Conservation (phyloP, 139 green algal species). For the Choricystis sp. region DNA sequence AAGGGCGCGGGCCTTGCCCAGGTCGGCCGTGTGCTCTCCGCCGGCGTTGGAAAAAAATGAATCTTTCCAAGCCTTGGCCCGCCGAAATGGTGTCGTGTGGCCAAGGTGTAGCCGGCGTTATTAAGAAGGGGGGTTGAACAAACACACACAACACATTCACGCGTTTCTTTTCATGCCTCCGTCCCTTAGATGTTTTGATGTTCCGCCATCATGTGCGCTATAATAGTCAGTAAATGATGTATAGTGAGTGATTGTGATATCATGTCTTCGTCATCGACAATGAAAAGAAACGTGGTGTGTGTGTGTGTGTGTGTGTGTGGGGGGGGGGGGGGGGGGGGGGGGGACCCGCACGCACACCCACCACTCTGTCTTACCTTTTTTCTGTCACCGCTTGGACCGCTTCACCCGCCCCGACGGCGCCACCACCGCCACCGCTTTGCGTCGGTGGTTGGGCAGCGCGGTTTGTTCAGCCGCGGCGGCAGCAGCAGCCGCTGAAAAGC, state of each 20-base stretch:
- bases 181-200: neutral
- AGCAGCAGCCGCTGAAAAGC: slow-evolving; percentile 11
- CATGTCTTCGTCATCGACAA: neutral
- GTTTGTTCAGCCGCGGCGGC: neutral
- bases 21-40: neutral
- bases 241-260: neutral
- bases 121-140: too few species aligned
- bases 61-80: neutral
- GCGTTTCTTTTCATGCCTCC: neutral
- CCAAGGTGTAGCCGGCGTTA: too few species aligned
- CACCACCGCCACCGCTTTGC: slow-evolving; percentile 2
- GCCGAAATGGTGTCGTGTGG: too few species aligned
- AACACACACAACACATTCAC: too few species aligned
- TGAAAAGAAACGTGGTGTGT: too few species aligned
- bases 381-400: slow-evolving; percentile 1
- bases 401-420: neutral
- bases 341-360: neutral
- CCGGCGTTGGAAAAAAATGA: neutral
- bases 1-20: too few species aligned
- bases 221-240: neutral
- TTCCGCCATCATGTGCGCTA: neutral
- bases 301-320: too few species aligned
- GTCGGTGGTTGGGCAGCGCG: neutral
- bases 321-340: too few species aligned
- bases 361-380: too few species aligned